Conservation (phyloP, 192 early-diverging fungal genomes). For the Coemansia sp. region DNA sequence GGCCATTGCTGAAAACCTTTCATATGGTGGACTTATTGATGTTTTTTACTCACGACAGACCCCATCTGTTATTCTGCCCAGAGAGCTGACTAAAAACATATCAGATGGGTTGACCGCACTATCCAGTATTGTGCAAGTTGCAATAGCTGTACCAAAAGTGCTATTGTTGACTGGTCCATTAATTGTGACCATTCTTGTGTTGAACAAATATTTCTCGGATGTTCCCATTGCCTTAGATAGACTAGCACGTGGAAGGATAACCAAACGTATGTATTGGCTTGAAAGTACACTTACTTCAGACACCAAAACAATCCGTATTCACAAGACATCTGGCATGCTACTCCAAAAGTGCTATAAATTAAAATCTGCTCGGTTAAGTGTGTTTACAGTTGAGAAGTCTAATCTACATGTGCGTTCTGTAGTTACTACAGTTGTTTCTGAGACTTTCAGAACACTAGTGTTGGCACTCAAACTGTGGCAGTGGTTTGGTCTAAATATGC, state of each 20-base stretch:
- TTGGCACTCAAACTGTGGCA: conserved; percentile 11
- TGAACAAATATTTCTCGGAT: background rate
- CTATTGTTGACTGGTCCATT: background rate
- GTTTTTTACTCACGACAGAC: background rate
- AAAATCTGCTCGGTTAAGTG: background rate
- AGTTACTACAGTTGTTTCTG: background rate
- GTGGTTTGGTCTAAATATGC: background rate
- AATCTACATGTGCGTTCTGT: background rate
- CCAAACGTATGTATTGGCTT: background rate
- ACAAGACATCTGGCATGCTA: background rate
- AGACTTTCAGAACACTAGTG: conserved; percentile 1
- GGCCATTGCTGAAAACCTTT: conserved; percentile 12
- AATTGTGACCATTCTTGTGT: no score
- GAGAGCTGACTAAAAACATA: background rate
- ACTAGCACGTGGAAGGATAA: background rate
- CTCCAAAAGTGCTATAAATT: background rate
- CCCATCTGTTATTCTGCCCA: background rate
- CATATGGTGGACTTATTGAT: background rate
- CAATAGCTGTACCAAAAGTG: background rate
- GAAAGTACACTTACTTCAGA: background rate
- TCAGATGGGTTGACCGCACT: background rate
- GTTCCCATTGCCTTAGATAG: background rate
- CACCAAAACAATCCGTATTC: background rate
- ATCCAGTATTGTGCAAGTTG: background rate
- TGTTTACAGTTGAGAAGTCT: background rate